Conservation (phyloP, 441 rosid genomes). For the Hura crepitans region DNA sequence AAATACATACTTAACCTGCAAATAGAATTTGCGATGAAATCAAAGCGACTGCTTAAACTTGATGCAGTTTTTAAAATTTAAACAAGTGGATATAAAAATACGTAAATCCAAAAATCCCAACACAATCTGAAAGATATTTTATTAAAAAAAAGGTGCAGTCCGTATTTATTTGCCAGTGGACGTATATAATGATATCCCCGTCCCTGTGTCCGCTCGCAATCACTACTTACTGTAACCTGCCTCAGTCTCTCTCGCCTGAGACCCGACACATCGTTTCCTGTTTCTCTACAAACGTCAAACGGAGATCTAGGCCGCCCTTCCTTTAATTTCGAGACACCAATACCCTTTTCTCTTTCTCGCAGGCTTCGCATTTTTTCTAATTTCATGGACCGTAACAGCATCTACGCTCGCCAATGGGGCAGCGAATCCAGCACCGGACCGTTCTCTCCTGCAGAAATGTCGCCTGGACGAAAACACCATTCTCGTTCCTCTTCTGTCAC, state of each 20-base stretch:
- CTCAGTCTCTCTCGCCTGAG: neutral
- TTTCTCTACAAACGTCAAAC: neutral
- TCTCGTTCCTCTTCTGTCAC: slow-evolving; percentile 50
- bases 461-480: slow-evolving; percentile 56
- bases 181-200: too few relatives aligned
- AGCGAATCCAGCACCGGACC: slow-evolving; percentile 50
- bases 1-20: too few relatives aligned
- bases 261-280: neutral
- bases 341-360: neutral
- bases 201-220: neutral
- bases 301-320: neutral
- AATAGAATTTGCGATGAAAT: too few relatives aligned
- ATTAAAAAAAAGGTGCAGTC: too few relatives aligned
- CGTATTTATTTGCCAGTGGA: too few relatives aligned
- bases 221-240: neutral
- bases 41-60: too few relatives aligned
- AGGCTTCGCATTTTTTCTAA: neutral
- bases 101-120: too few relatives aligned
- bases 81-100: too few relatives aligned
- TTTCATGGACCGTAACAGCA: slow-evolving; percentile 55
- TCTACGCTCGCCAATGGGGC: slow-evolving; percentile 61
- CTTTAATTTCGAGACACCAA: neutral
- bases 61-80: too few relatives aligned
- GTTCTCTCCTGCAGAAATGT: slow-evolving; percentile 49
- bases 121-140: too few relatives aligned